Conservation (phyloP, 805 yeast species). For the Zygosaccharomyces siamensis region DNA sequence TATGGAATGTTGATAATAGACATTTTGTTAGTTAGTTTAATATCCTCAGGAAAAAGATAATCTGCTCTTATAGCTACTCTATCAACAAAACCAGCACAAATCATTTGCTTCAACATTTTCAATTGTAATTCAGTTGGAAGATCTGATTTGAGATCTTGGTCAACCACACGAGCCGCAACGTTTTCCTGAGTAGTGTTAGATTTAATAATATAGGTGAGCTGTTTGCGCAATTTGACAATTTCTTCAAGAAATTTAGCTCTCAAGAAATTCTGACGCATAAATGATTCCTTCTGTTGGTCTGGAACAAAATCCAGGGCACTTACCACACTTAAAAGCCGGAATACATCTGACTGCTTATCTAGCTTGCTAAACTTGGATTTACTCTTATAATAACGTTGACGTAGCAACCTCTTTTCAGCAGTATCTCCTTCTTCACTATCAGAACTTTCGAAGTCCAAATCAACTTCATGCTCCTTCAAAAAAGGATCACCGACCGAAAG, state of each 20-base stretch:
- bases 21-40: slow-evolving; percentile 53
- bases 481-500: slow-evolving; percentile 93
- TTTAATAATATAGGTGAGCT: slow-evolving; percentile 69
- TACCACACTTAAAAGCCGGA: slow-evolving; percentile 70
- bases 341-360: slow-evolving; percentile 71
- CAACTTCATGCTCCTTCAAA: slow-evolving; percentile 67
- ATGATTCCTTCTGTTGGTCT: slow-evolving; percentile 39
- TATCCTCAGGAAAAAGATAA: slow-evolving; percentile 54
- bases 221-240: slow-evolving; percentile 72
- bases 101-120: slow-evolving; percentile 80
- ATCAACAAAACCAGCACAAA: slow-evolving; percentile 89
- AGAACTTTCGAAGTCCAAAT: slow-evolving; percentile 39
- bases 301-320: slow-evolving; percentile 84
- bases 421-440: slow-evolving; percentile 21
- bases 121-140: slow-evolving; percentile 69
- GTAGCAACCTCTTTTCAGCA: slow-evolving; percentile 39
- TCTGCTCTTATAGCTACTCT: slow-evolving; percentile 86
- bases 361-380: slow-evolving; percentile 57
- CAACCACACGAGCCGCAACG: slow-evolving; percentile 45
- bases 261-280: slow-evolving; percentile 58
- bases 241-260: slow-evolving; percentile 83
- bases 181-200: slow-evolving; percentile 56
- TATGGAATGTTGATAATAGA: slow-evolving; percentile 61
- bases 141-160: slow-evolving; percentile 47
- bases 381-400: slow-evolving; percentile 53